A percentile compares a stretch with the other conserved stretches of the same genome.
These are phyloP conservation scores for Candida pseudofarinosa DNA, from an alignment of 805 yeast species.

Conservation along the genomic window DNA sequence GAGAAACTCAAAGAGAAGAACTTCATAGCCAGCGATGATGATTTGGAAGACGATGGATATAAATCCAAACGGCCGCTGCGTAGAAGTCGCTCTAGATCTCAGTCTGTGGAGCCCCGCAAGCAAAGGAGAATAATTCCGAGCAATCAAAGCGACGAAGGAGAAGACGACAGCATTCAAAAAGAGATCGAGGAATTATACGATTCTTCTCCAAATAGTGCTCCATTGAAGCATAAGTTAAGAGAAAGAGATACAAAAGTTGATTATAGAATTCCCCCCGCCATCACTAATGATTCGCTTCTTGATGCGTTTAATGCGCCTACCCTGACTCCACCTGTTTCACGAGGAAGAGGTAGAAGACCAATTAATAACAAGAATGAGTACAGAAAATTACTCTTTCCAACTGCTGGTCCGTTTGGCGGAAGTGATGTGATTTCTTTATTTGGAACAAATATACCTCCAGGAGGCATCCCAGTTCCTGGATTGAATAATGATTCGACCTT, in stretches of 20 bases:
- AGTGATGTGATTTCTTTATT: constrained; percentile 84
- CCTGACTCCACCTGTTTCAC: constrained; percentile 13
- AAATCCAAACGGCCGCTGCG: constrained; percentile 9
- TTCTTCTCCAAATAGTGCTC: constrained; percentile 53
- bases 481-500: constrained; percentile 20
- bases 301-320: constrained; percentile 14
- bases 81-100: constrained; percentile 18
- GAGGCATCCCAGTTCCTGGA: constrained; percentile 39
- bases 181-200: constrained; percentile 66
- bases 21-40: constrained; percentile 38
- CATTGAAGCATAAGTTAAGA: constrained; percentile 38
- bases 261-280: constrained; percentile 81
- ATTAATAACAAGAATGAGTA: constrained; percentile 42
- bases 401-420: constrained; percentile 98
- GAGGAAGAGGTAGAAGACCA: constrained; percentile 39
- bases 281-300: constrained; percentile 40
- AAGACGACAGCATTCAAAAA: constrained; percentile 45
- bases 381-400: constrained; percentile 76
- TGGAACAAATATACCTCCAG: constrained; percentile 60
- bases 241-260: constrained; percentile 59
- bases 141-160: constrained; percentile 12
- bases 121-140: constrained; percentile 14
- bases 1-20: constrained; percentile 28
- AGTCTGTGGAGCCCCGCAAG: constrained; percentile 18
- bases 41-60: constrained; percentile 18